These are phyloP conservation scores for Daldinia vernicosa DNA, from an alignment of 495 filamentous ascomycete species.

Conservation along the genomic window DNA sequence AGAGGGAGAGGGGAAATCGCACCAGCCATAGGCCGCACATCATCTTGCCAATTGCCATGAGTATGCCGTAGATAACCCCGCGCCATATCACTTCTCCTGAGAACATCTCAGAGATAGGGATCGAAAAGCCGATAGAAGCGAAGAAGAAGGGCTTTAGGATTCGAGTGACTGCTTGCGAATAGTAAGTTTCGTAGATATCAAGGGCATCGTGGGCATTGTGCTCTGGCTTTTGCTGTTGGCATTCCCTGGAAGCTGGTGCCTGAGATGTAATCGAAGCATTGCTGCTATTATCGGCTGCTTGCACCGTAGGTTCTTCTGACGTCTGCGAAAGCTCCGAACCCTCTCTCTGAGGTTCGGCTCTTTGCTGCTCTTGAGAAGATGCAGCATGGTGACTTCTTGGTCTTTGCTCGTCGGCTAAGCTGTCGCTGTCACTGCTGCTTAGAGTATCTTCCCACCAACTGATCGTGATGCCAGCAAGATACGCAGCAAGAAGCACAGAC, in stretches of 20 bases:
- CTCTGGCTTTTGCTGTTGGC: slow-evolving; percentile 2
- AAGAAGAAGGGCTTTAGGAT: slow-evolving; percentile 82
- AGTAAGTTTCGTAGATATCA: slow-evolving; percentile 66
- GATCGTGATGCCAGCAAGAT: slow-evolving; percentile 68
- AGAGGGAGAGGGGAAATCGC: slow-evolving; percentile 49
- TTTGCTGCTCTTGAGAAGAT: background rate
- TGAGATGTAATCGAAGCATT: background rate
- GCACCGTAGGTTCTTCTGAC: background rate
- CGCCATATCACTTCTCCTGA: slow-evolving; percentile 70
- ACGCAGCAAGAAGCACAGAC: slow-evolving; percentile 75
- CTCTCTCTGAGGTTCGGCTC: background rate
- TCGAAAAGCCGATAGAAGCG: slow-evolving; percentile 80
- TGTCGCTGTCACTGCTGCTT: background rate
- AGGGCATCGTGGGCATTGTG: slow-evolving; percentile 50
- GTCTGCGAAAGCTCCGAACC: background rate
- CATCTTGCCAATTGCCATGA: slow-evolving; percentile 75
- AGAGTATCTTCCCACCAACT: slow-evolving; percentile 58
- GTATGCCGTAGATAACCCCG: slow-evolving; percentile 72
- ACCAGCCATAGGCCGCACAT: slow-evolving; percentile 71
- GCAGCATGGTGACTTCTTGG: background rate
- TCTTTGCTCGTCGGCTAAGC: background rate
- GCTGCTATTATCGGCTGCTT: background rate
- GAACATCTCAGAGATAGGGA: slow-evolving; percentile 79
- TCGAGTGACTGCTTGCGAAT: slow-evolving; percentile 55
- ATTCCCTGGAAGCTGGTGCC: background rate